Conservation (phyloP, 2,329 filamentous ascomycete species). For the Aspergillus texensis region DNA sequence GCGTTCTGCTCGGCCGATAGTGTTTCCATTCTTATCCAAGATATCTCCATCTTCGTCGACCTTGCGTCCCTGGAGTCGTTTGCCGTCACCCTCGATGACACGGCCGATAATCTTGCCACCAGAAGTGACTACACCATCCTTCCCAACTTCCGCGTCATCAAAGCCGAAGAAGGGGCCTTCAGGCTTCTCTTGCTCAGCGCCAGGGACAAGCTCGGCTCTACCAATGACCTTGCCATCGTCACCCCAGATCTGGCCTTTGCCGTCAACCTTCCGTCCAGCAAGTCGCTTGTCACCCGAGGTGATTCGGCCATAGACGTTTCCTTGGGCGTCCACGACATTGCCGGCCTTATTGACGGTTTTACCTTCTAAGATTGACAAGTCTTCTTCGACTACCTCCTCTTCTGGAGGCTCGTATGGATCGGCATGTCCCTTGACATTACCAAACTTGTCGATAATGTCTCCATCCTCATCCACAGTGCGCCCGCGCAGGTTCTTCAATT, state of each 20-base stretch:
- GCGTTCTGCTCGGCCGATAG: constrained; percentile 67
- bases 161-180: constrained; percentile 65
- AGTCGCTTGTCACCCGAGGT: constrained; percentile 60
- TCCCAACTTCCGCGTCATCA: constrained; percentile 57
- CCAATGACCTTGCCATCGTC: constrained; percentile 65
- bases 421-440: constrained; percentile 62
- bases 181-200: constrained; percentile 49
- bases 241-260: constrained; percentile 66
- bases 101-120: constrained; percentile 54
- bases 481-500: constrained; percentile 71
- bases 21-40: constrained; percentile 67
- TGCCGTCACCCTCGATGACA: constrained; percentile 65
- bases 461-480: constrained; percentile 79
- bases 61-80: constrained; percentile 64
- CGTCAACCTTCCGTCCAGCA: constrained; percentile 64
- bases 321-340: constrained; percentile 62
- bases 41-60: constrained; percentile 73
- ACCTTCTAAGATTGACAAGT: constrained; percentile 63
- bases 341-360: constrained; percentile 66
- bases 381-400: constrained; percentile 54
- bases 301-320: constrained; percentile 61
- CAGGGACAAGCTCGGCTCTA: constrained; percentile 59
- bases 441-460: constrained; percentile 77
- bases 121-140: constrained; percentile 59
- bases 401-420: constrained; percentile 56